Conservation (phyloP, 495 filamentous ascomycete genomes). For the Neurospora tetraspora region DNA sequence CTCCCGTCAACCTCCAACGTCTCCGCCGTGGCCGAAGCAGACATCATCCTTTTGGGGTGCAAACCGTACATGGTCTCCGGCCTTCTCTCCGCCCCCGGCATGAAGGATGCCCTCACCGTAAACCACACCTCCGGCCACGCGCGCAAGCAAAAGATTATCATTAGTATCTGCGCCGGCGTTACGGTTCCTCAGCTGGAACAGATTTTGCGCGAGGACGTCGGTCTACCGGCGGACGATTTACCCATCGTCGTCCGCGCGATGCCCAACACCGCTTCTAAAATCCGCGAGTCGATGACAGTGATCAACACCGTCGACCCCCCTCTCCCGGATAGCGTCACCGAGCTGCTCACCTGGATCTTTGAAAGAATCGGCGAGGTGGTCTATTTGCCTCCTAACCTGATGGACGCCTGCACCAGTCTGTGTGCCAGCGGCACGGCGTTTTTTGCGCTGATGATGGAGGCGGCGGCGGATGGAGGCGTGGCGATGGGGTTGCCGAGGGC, state of each 20-base stretch:
- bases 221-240: constrained; percentile 18
- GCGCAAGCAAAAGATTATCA: constrained; percentile 59
- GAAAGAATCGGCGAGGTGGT: constrained; percentile 57
- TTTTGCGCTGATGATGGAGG: constrained; percentile 67
- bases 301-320: constrained; percentile 53
- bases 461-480: constrained; percentile 66
- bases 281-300: constrained; percentile 75
- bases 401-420: constrained; percentile 68
- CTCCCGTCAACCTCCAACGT: constrained; percentile 45
- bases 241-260: no score
- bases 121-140: neutral
- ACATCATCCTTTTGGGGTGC: constrained; percentile 63
- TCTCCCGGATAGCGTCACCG: constrained; percentile 35
- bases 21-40: constrained; percentile 42
- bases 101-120: constrained; percentile 49
- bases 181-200: constrained; percentile 51
- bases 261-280: constrained; percentile 64
- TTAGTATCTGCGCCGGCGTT: constrained; percentile 80
- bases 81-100: constrained; percentile 53
- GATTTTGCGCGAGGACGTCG: constrained; percentile 41
- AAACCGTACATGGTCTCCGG: constrained; percentile 66
- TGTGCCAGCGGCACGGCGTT: constrained; percentile 75
- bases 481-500: constrained; percentile 71
- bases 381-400: constrained; percentile 50
- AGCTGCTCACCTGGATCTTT: constrained; percentile 71